A percentile compares a stretch with the other conserved stretches of the same genome.
Conservation (phyloP, 225 moss, liverwort and hornwort species). For the Climacium dendroides region DNA sequence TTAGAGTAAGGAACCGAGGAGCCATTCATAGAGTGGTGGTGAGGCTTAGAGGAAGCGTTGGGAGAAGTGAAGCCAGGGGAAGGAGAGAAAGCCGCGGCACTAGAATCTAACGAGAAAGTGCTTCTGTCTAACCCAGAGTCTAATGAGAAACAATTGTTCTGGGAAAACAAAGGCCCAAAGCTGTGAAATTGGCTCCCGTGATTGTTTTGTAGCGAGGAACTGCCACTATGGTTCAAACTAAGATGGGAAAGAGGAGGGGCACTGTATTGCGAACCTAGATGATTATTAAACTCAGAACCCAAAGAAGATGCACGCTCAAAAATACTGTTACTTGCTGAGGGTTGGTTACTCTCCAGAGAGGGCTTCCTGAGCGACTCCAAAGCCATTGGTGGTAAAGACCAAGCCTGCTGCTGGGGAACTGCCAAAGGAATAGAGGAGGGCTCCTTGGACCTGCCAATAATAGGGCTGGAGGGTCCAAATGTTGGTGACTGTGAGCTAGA, state of each 20-base stretch:
- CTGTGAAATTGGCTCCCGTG: conserved; percentile 27
- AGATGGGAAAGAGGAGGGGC: conserved; percentile 39
- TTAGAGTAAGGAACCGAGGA: conserved; percentile 48
- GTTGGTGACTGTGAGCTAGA: conserved; percentile 48
- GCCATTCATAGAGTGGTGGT: conserved; percentile 15
- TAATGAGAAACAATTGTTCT: conserved; percentile 37
- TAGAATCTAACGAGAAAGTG: conserved; percentile 24
- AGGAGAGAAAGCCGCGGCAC: conserved; percentile 11
- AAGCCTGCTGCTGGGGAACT: conserved; percentile 58
- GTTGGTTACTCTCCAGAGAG: conserved; percentile 18
- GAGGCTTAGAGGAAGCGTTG: conserved; percentile 6
- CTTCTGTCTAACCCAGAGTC: conserved; percentile 32
- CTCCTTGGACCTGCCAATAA: conserved; percentile 43
- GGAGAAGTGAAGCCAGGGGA: conserved; percentile 11
- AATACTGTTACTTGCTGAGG: conserved; percentile 25
- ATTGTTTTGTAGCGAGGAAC: conserved; percentile 32
- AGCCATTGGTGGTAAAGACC: conserved; percentile 59
- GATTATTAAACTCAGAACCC: conserved; percentile 39
- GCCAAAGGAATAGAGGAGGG: conserved; percentile 31
- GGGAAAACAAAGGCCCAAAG: conserved; percentile 29
- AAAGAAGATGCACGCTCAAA: conserved; percentile 25
- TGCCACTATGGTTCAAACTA: conserved; percentile 42
- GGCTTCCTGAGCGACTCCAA: conserved; percentile 34
- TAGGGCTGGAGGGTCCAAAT: conserved; percentile 58
- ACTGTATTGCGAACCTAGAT: conserved; percentile 24